Evolutionary conservation across 192 early-diverging fungal genomes (phyloP), one percentile per base, ranked within the genome.

Genomic region (Coemansia sp.): DNA sequence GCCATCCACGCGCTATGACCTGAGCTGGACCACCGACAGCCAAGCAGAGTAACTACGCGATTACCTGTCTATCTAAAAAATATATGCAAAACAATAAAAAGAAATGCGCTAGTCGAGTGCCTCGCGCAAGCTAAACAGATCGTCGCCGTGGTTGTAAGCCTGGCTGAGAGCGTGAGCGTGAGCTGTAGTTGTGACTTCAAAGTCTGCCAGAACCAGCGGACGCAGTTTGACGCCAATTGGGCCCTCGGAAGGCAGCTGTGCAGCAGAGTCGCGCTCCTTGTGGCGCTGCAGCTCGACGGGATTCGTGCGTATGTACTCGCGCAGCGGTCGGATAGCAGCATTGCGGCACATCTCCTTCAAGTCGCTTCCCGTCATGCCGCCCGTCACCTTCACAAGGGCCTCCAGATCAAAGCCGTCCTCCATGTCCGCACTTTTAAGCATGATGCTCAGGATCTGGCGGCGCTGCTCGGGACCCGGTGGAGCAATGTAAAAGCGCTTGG

Each of bases 291-390:
- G 58, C 34, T 72, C 68, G 15, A 56, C 69, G 1, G 81, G 72
- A 40, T 76, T 67, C 22, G 69, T 64, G 34, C 90, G 84, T 14
- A 92, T 84, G 65, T 88, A 90, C 80, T 93, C 92, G 56, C 93
- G 84, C 8, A 99, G 84, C 0, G 97, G 97, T 57, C 92, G 83
- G 93, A 98, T 97, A 5, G 92, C 95, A 0, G 97, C 95, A 59
- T 92, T 90, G 33, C 97, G 87, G 65, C 97, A 99, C 48, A 96
- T 82, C 64, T 99, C 97, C 84, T 98, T 99, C 70, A 99, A 78
- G 60, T 99, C 97, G 62, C 91, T 93, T 48, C 94, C 93, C 17
- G 93, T 93, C 66, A 86, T 91, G 29, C 92, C 92, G 17, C 81
- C 85, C 5, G 97, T 98, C 27, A 76, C 70, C 14, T 67, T 38